These are phyloP conservation scores for Canavalia gladiata DNA, from an alignment of 306 rosid genomes.

Conservation along the genomic window DNA sequence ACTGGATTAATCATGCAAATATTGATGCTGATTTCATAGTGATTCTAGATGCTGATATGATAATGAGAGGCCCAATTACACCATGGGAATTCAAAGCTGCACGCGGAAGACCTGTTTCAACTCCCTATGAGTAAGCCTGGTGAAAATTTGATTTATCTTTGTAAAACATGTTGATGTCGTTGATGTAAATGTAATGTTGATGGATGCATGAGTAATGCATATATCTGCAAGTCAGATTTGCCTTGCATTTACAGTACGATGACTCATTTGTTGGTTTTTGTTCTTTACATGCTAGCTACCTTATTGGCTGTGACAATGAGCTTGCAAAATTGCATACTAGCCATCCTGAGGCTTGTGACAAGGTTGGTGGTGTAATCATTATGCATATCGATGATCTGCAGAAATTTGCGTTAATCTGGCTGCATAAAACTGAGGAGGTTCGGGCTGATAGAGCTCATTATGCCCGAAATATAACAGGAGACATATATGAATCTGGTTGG, in stretches of 20 bases:
- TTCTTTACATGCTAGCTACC: conserved; percentile 41
- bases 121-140: conserved; percentile 51
- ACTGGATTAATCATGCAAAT: conserved; percentile 52
- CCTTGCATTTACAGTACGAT: neutral
- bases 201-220: neutral
- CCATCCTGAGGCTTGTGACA: conserved; percentile 55
- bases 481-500: conserved; percentile 49
- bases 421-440: conserved; percentile 54
- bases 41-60: conserved; percentile 54
- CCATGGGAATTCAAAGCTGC: conserved; percentile 55
- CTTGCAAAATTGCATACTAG: conserved; percentile 51
- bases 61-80: conserved; percentile 49
- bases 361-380: conserved; percentile 52
- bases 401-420: conserved; percentile 49
- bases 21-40: conserved; percentile 51
- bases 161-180: conserved; percentile 10
- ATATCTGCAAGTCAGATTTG: neutral
- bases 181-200: neutral
- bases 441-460: conserved; percentile 46
- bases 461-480: conserved; percentile 48
- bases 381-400: conserved; percentile 52
- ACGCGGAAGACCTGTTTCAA: conserved; percentile 43
- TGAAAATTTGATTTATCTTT: conserved; percentile 39
- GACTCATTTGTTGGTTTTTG: conserved; percentile 8
- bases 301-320: conserved; percentile 50